Percentiles rank a stretch among this genome's conserved stretches.
phyloP scores from a whole-genome alignment of 345 rosid genomes.

The Barbarea vulgaris region DNA sequence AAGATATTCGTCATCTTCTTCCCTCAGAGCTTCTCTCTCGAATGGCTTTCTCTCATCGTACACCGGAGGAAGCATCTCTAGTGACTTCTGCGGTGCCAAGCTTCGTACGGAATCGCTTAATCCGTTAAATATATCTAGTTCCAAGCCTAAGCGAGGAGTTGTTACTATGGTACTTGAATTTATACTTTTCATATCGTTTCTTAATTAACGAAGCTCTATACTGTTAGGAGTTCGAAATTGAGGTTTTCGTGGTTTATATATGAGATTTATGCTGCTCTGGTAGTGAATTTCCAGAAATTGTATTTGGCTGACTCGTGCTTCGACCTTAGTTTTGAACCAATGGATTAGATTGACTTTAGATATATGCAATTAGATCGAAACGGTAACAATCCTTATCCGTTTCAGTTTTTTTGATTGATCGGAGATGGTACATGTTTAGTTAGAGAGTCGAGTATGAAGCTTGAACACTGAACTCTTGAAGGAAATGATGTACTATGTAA shows the following conservation, averaged over 20 bases:
- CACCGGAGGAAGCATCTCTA: constrained; percentile 50
- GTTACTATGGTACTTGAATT: constrained; percentile 60
- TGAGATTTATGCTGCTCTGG: not conserved
- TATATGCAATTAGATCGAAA: not conserved
- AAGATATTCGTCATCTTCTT: constrained; percentile 38
- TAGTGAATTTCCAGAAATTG: constrained; percentile 8
- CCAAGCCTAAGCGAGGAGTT: constrained; percentile 68
- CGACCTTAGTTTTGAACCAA: constrained; percentile 9
- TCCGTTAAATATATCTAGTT: constrained; percentile 51
- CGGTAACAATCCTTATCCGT: not conserved
- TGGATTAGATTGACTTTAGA: constrained; percentile 7
- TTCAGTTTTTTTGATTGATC: not conserved
- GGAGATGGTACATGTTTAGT: constrained; percentile 11
- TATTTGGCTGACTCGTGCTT: not conserved
- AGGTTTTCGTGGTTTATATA: constrained; percentile 8
- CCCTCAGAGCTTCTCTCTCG: constrained; percentile 53
- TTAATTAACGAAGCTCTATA: not conserved
- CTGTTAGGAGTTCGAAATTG: constrained; percentile 7
- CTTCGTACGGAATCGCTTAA: constrained; percentile 52
- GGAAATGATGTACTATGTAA: not conserved
- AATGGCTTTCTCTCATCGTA: constrained; percentile 51
- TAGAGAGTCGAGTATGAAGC: constrained; percentile 19
- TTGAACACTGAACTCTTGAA: constrained; percentile 7
- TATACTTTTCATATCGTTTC: constrained; percentile 5
- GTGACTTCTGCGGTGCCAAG: constrained; percentile 58